Base-by-base conservation (phyloP, 495 filamentous ascomycete genomes). In the Sordaria brevicollis region DNA sequence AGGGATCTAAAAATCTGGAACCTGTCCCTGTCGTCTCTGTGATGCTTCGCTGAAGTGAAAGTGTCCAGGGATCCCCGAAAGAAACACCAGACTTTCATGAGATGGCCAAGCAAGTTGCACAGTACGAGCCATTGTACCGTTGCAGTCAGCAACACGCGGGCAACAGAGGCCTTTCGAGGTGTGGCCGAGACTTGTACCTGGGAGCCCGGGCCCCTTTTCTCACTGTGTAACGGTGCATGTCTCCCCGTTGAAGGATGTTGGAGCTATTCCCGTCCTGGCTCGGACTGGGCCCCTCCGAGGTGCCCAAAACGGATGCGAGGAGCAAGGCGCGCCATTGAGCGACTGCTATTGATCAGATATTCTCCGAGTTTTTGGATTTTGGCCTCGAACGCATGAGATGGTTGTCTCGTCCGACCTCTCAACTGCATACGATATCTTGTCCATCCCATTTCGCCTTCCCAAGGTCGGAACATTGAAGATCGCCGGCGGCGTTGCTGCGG, bases 251-350 rank as follows among this genome's bases (percentile, higher is more conserved):
- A 25, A 4, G 11, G 36, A 21, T 29, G 67, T 67, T 35, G 29
- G 33, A 31, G 66, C 49, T 62, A 29, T 31, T 43, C 57, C 49
- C 25, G 11, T 54, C 25, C 38, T 35, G 72, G 21, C 21, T 2
- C 74, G 76, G 77, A 75, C 19, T 6, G 54, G 71, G 66, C 38
- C 35, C 73, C 74, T 76, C 77, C 77, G 77, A 65, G 71, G 67
- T 72, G 5, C 65, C 76, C 69, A 67, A 74, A 76, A 35, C 9
- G 67, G 77, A 35, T 62, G 71, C 35, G 67, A 71, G 71, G 71
- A 74, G 69, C 29, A 37, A 71, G 66, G 21, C 41, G 65, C 66
- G 65, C 66, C 69, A 54, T 43, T 25, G 38, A 38, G 19, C n/a
- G 62, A 35, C 49, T 29, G 13, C 71, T 65, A 73, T 73, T 71